Conservation (phyloP, 2,329 filamentous ascomycete genomes). For the Pyrenophora tritici-repentis region DNA sequence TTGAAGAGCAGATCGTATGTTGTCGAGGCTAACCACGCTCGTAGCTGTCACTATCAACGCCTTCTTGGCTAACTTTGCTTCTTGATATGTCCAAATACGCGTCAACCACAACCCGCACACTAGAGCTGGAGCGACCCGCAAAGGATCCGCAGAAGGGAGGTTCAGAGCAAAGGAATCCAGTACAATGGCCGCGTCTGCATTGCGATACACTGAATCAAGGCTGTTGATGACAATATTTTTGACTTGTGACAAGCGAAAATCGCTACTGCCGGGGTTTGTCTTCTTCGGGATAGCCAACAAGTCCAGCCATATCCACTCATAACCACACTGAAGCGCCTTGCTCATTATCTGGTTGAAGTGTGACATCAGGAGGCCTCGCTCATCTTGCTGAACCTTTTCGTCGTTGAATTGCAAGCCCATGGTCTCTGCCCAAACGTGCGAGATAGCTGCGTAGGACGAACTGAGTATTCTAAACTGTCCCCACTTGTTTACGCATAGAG, state of each 20-base stretch:
- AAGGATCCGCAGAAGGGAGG: not conserved
- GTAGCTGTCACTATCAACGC: not conserved
- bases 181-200: not conserved
- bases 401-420: not conserved
- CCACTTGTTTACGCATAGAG: not conserved
- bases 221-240: not conserved
- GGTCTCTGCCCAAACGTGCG: not conserved
- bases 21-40: not conserved
- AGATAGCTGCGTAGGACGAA: not conserved
- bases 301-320: not conserved
- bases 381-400: not conserved
- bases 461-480: not conserved
- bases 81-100: not conserved
- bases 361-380: not conserved
- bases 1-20: not conserved
- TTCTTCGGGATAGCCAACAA: not conserved
- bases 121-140: not conserved
- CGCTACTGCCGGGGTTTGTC: not conserved
- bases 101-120: not conserved
- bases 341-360: slow-evolving; percentile 1
- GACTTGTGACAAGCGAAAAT: not conserved
- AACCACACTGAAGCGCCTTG: not conserved
- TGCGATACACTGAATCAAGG: not conserved
- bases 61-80: not conserved
- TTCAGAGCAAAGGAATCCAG: not conserved